Evolutionary conservation across 2,329 filamentous ascomycete genomes (phyloP), one percentile per base, ranked within the genome.

Genomic region (Alternaria viburni): DNA sequence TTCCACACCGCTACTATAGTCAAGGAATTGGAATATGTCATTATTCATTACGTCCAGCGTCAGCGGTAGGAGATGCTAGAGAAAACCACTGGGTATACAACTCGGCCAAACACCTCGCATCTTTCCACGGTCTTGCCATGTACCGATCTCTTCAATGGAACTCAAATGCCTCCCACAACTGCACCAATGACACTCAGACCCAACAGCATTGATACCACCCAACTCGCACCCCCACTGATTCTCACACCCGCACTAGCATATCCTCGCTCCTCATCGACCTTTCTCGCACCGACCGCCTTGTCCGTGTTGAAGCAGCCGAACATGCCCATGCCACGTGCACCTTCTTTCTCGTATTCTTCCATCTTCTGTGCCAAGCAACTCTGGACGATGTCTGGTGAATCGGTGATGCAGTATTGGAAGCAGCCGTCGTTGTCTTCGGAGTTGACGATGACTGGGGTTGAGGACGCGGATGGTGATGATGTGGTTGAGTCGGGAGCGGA

Each of bases 321-420:
- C 15, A 45, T 50, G 8, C 49, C 55, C 44, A 17, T 44, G 11
- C 59, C 44, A 15, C 49, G 17, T 23, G 56, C 49, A 5, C 30
- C 36, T 9, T 51, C 54, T 8, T 41, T 63, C 5, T 61, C 57
- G 15, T 66, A 69, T 21, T 50, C 62, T 2, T 60, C 55, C 49
- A 69, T 60, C 44, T 66, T 70, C 26, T 64, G 47, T n/a, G 58
- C 56, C 17, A 70, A 50, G 51, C 68, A 70, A 13, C 59, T 61
- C 12, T 56, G 46, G 5, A 70, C 68, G 17, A 63, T 58, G 3
- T 58, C 60, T 43, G 54, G 59, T 26, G 28, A 59, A 13, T 72
- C 61, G 19, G 72, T 74, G 5, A 66, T 68, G 60, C 74, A 75
- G 63, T 68, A 77, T 46, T 69, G 65, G 50, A 74, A 75, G 60